A percentile compares a stretch with the other conserved stretches of the same genome.
Evolutionary conservation across 805 yeast genomes (phyloP).

Genomic region (Ascoidea asiatica): DNA sequence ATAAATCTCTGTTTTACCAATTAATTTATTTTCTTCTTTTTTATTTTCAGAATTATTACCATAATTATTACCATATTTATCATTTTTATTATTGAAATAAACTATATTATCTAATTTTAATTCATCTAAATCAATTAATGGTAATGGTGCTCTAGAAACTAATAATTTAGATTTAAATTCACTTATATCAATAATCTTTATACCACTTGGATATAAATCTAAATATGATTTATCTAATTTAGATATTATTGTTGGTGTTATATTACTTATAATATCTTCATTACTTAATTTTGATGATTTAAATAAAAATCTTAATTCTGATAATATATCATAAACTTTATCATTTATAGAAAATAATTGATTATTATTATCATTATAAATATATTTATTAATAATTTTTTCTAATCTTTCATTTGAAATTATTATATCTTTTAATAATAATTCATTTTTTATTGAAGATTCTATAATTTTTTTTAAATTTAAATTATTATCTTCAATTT

Average conservation of each 20-base stretch:
- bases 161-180: slow-evolving; percentile 34
- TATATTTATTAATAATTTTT: too few species aligned
- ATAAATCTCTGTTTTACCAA: neutral
- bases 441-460: neutral
- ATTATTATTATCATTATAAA: neutral
- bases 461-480: too few species aligned
- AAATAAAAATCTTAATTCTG: neutral
- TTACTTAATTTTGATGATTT: neutral
- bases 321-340: neutral
- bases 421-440: neutral
- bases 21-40: neutral
- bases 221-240: neutral
- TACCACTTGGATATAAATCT: slow-evolving; percentile 32
- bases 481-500: neutral
- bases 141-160: neutral
- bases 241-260: neutral
- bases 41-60: neutral
- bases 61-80: neutral
- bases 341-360: neutral
- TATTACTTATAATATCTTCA: neutral
- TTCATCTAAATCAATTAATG: neutral
- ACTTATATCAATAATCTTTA: slow-evolving; percentile 27
- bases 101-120: neutral
- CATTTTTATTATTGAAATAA: too few species aligned
- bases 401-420: neutral